Evolutionary conservation across 495 filamentous ascomycete species (phyloP), one percentile per base, ranked within the genome.

Genomic region (Melanomma pulvis-pyrius): DNA sequence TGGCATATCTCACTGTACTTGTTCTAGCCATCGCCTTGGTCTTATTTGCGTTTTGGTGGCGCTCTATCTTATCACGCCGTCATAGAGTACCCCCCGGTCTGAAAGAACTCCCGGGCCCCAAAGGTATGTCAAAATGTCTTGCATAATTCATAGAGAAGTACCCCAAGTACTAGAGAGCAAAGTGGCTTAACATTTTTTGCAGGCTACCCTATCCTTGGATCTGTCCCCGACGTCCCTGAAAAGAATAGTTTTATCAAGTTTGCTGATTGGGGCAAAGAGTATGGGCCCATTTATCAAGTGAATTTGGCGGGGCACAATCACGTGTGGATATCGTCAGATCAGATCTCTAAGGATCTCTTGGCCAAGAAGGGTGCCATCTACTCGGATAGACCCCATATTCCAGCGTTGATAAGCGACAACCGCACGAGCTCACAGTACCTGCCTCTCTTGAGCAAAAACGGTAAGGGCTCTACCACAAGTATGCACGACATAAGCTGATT

Each of bases 251-350:
- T 82, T 79, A 66, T 83, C 36, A 83, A 87, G 70, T 86, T 88
- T 59, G 77, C 84, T 44, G 82, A 85, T 66, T 90, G 87, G 87
- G 80, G 79, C 46, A 79, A 84, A 49, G 73, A 81, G 62, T 88
- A 87, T 68, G 87, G 87, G 0, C 83, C 85, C 2, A 83, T 90
- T 44, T 89, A 86, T 70, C 79, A 85, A 63, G 78, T 83, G 19
- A 76, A 84, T 51, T 79, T 87, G 13, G 85, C 83, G 32, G 84
- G 84, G 13, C 78, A 76, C 47, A 79, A 79, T 19, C 79, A 86
- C 52, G 83, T 89, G 41, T 83, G 87, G 74, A 83, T 90, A 30
- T 84, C 83, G 0, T 82, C 80, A 8, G 84, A 86, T 30, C 72
- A 81, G 25, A 76, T 86, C 5, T 83, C 86, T 17, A 75, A 82